Evolutionary conservation across 73 alveolate genomes (phyloP), one percentile per base, ranked within the genome.

Genomic region (Paramecium biaurelia): DNA sequence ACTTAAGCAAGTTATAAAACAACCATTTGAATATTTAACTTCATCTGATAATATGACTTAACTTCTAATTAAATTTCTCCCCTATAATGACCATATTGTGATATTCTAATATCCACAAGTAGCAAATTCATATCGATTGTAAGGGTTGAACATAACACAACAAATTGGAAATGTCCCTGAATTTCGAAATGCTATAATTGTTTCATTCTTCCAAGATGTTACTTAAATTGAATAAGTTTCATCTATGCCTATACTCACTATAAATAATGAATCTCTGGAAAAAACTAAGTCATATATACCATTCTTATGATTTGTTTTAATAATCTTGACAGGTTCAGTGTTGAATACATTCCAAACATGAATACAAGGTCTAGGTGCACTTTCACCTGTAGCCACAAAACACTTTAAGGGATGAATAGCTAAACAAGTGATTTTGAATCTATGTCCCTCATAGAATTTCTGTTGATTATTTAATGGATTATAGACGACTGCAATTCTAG

Each of bases 381-480:
- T 99, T 85, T 97, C 99, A 0, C 99, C 99, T 47, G 99, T 96
- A 38, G 99, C 99, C 0, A 97, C 96, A 59, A 94, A 85, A 89
- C 94, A 90, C 37, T 96, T 89, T 70, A 89, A 85, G 4, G 98
- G 98, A 92, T 97, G 98, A 76, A 94, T 86, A 12, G 98, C 99
- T 15, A 97, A 76, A 18, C 98, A 96, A 15, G 98, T 92, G 14
- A 97, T 95, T 92, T 95, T 96, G n/a, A 93, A 82, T 86, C 92
- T 92, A 87, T 97, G 99, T 3, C 99, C 99, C 86, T 97, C 96
- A 92, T 97, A 97, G 76, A 97, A 96, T 89, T 86, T 92, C 85
- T 97, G 96, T 34, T 93, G 82, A 85, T 96, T 94, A 58, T 96
- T 96, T 34, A 85, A 67, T 4, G 99, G 98, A 85, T 94, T 94